Evolutionary conservation across 2,329 filamentous ascomycete species (phyloP).

Genomic region (Penicillium olsonii): DNA sequence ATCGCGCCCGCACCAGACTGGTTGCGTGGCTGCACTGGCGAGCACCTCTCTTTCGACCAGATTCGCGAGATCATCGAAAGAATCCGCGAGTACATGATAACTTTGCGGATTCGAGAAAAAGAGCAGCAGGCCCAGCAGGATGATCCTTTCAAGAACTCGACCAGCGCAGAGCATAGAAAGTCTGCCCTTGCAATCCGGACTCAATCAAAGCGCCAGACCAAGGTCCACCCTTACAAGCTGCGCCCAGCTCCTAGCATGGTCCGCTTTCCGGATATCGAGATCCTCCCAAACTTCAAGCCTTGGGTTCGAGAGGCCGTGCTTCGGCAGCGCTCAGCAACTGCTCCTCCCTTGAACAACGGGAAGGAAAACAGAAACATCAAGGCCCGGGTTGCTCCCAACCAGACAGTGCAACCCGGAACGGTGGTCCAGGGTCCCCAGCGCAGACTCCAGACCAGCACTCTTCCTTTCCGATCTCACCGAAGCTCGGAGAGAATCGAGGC

Average conservation of each 20-base stretch:
- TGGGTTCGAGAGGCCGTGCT: constrained; percentile 15
- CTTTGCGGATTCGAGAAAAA: constrained; percentile 7
- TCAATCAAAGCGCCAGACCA: background rate
- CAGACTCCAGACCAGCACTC: background rate
- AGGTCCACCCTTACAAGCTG: background rate
- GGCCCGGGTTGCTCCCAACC: too few species aligned
- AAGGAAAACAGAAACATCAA: background rate
- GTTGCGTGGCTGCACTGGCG: constrained; percentile 28
- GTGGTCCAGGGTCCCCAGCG: too few species aligned
- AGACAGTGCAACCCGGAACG: too few species aligned
- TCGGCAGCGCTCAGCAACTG: background rate
- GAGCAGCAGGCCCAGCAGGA: constrained; percentile 3
- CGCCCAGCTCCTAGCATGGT: constrained; percentile 5
- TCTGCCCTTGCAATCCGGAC: background rate
- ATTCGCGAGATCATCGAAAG: constrained; percentile 29
- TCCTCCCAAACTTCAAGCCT: constrained; percentile 35
- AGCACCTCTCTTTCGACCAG: constrained; percentile 31
- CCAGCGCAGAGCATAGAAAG: background rate
- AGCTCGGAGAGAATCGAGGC: background rate
- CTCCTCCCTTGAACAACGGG: background rate
- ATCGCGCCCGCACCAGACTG: constrained; percentile 36
- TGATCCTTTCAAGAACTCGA: background rate
- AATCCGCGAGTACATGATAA: constrained; percentile 25
- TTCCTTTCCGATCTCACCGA: background rate
- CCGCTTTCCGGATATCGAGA: constrained; percentile 44